Evolutionary conservation across 257 asterid species (phyloP), one percentile per base, ranked within the genome.

Genomic region (Vinca minor): DNA sequence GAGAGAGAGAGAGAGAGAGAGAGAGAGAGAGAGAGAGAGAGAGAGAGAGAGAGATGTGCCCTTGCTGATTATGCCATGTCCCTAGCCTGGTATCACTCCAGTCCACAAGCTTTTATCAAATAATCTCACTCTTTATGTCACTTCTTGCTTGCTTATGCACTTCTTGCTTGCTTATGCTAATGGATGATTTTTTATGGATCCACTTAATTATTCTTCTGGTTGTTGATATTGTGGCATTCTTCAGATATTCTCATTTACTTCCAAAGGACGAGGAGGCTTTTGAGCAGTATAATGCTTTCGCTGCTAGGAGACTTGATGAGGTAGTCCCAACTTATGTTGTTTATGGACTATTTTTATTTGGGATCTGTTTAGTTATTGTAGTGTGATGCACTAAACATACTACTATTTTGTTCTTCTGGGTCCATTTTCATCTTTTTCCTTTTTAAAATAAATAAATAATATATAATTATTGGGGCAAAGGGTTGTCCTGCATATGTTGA

Each of bases 201-300:
- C 49, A 42, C 14, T 55, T 66, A n/a, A n/a, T n/a, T n/a, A 59
- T 12, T 25, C 42, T 20, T 29, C 18, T 46, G 20, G 28, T 53
- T 66, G 66, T 63, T 47, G 38, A 58, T 64, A 44, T 59, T 49
- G 64, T 57, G 72, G 52, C 60, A 53, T 69, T 59, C 65, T 67
- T 76, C 88, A 93, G 99, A 85, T 93, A 89, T 79, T 79, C 85
- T 35, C 99, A 93, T 75, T 82, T 93, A 69, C 92, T 87, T 76
- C 99, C 99, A 60, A 87, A 84, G 83, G 99, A 93, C 49, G 99
- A 82, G 71, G 99, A 85, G 54, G 96, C 99, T 76, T 73, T 89
- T 77, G 97, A 84, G 81, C 91, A 86, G 63, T 93, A 87, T 76
- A 80, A 74, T 68, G 77, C 87, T 54, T 84, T 83, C 64, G 87